Evolutionary conservation across 257 asterid genomes (phyloP).

Genomic region (Plectranthus barbatus): DNA sequence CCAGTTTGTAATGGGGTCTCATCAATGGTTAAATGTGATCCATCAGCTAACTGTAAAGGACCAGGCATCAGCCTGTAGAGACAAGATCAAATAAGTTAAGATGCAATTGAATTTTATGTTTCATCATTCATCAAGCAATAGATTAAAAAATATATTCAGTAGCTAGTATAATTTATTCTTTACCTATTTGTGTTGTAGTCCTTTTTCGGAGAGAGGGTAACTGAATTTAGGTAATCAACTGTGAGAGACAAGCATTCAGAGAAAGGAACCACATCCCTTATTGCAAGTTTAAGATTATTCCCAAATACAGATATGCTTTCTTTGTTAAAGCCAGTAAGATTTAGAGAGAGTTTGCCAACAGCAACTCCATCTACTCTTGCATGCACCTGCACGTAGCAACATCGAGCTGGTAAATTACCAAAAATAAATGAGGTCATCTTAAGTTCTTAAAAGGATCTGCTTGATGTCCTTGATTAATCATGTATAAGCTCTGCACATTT

Average conservation of each 20-base stretch:
- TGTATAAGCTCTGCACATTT: not conserved
- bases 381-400: constrained; percentile 50
- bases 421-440: not conserved
- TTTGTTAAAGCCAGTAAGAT: constrained; percentile 62
- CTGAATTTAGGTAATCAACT: constrained; percentile 62
- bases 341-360: constrained; percentile 79
- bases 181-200: constrained; percentile 83
- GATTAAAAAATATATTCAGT: not conserved
- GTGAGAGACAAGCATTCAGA: constrained; percentile 60
- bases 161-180: not conserved
- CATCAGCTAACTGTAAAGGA: constrained; percentile 74
- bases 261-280: constrained; percentile 60
- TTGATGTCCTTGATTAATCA: not conserved
- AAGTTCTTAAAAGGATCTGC: not conserved
- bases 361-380: constrained; percentile 66
- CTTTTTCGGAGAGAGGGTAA: constrained; percentile 68
- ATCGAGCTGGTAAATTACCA: constrained; percentile 10
- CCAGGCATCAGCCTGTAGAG: constrained; percentile 56
- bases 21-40: constrained; percentile 74
- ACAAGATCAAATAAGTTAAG: not conserved
- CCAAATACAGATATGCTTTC: constrained; percentile 62
- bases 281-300: constrained; percentile 39
- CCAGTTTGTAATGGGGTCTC: constrained; percentile 66
- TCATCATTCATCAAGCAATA: not conserved
- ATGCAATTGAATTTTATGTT: not conserved